These are phyloP conservation scores for Amphichorda felina DNA, from an alignment of 2,329 filamentous ascomycete genomes.

Conservation along the genomic window DNA sequence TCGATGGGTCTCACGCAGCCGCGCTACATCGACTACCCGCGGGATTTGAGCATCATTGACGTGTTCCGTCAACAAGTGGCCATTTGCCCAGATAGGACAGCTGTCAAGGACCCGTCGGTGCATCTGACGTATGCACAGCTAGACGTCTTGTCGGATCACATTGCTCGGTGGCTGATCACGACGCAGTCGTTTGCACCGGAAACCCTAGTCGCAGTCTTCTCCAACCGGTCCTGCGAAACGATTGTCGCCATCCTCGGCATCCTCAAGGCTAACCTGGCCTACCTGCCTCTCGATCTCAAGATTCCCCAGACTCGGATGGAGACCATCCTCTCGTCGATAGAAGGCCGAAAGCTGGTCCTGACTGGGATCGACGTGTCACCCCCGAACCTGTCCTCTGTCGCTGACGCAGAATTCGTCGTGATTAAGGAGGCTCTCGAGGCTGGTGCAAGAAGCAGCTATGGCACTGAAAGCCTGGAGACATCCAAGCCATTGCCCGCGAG, in stretches of 20 bases:
- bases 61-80: slow-evolving; percentile 9
- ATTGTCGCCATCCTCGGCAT: slow-evolving; percentile 11
- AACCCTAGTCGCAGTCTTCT: slow-evolving; percentile 8
- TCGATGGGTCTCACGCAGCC: not conserved
- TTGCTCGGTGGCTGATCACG: slow-evolving; percentile 9
- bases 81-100: slow-evolving; percentile 4
- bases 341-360: slow-evolving; percentile 2
- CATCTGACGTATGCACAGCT: slow-evolving; percentile 12
- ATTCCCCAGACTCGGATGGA: slow-evolving; percentile 7
- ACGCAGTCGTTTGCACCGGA: slow-evolving; percentile 4
- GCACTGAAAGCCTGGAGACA: not conserved
- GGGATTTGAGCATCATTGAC: slow-evolving; percentile 10
- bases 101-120: slow-evolving; percentile 7
- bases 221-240: slow-evolving; percentile 11
- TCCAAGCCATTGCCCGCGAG: not conserved
- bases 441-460: not conserved
- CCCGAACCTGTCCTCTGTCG: not conserved
- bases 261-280: slow-evolving; percentile 12
- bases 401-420: slow-evolving; percentile 1
- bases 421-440: not conserved
- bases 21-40: slow-evolving; percentile 4
- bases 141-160: slow-evolving; percentile 6
- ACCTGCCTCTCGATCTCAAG: slow-evolving; percentile 11
- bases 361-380: slow-evolving; percentile 1
- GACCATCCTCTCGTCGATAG: slow-evolving; percentile 6